A percentile compares a stretch with the other conserved stretches of the same genome.
phyloP scores from a whole-genome alignment of 2,329 filamentous ascomycete species.

The Verticillium albo-atrum region DNA sequence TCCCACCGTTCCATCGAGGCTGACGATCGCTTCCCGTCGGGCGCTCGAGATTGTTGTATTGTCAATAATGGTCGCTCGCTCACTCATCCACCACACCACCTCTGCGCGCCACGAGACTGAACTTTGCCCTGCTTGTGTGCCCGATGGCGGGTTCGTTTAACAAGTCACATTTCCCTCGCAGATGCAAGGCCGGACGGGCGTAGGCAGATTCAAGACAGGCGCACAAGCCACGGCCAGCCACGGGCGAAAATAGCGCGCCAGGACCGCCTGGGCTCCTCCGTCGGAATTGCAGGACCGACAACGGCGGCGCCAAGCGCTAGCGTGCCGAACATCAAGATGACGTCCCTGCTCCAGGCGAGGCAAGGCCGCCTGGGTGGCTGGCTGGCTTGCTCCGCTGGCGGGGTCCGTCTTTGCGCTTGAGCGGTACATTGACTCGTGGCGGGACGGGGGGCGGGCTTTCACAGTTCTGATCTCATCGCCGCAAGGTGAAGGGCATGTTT shows the following conservation, averaged over 20 bases:
- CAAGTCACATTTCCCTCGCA: neutral
- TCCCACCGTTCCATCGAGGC: neutral
- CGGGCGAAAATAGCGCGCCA: neutral
- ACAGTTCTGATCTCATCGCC: neutral
- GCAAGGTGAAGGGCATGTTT: neutral
- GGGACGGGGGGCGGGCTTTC: too few relatives aligned
- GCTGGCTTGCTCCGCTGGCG: too few relatives aligned
- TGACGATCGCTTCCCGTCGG: neutral
- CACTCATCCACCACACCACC: neutral
- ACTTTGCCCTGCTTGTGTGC: too few relatives aligned
- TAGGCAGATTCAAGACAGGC: neutral
- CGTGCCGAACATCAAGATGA: conserved; percentile 1
- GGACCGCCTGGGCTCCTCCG: neutral
- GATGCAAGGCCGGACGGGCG: neutral
- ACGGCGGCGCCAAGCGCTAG: neutral
- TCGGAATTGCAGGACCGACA: conserved; percentile 3
- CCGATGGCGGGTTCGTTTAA: too few relatives aligned
- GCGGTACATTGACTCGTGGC: neutral
- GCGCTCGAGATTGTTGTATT: neutral
- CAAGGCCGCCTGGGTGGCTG: neutral
- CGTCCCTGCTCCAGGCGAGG: neutral
- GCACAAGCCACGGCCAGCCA: neutral
- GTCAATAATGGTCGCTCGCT: neutral
- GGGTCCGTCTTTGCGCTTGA: neutral
- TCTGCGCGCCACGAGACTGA: neutral